Evolutionary conservation across 2,329 filamentous ascomycete genomes (phyloP).

Genomic region (Exophiala phaeomuriformis): DNA sequence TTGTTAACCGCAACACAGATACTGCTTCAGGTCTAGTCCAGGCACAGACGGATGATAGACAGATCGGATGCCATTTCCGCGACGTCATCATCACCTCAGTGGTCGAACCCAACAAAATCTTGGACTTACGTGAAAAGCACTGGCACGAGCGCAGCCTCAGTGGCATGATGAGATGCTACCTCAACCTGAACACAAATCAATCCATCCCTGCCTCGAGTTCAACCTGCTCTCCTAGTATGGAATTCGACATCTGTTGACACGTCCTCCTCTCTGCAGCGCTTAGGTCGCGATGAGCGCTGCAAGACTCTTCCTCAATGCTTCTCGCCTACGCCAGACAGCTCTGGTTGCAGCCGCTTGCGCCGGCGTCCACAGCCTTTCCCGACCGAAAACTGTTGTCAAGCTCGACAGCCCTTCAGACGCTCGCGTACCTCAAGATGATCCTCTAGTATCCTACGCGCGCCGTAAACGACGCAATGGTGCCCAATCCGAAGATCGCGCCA

Average conservation of each 20-base stretch:
- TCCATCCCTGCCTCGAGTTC: neutral
- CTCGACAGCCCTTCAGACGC: constrained; percentile 19
- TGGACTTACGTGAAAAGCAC: too few species aligned
- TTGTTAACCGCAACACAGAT: too few species aligned
- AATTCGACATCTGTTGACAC: constrained; percentile 13
- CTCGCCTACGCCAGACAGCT: constrained; percentile 13
- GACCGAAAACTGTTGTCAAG: constrained; percentile 3
- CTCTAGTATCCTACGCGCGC: constrained; percentile 9
- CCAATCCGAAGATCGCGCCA: constrained; percentile 9
- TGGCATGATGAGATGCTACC: neutral
- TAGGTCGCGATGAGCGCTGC: constrained; percentile 25
- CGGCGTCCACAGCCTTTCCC: constrained; percentile 14
- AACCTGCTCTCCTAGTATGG: neutral
- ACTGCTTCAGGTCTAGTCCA: too few species aligned
- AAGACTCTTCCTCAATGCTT: constrained; percentile 11
- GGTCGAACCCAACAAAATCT: too few species aligned
- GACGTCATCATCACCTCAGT: too few species aligned
- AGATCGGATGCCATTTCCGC: too few species aligned
- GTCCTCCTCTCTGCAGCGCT: constrained; percentile 22
- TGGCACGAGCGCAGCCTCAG: neutral
- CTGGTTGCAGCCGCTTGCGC: constrained; percentile 16
- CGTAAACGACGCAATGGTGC: constrained; percentile 15
- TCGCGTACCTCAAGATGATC: constrained; percentile 11
- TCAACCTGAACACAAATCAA: neutral
- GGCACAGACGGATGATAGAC: too few species aligned